Percentiles rank a stretch among this genome's conserved stretches.
phyloP scores from a whole-genome alignment of 768 basidiomycete genomes.

The Rhizopogon roseolus region DNA sequence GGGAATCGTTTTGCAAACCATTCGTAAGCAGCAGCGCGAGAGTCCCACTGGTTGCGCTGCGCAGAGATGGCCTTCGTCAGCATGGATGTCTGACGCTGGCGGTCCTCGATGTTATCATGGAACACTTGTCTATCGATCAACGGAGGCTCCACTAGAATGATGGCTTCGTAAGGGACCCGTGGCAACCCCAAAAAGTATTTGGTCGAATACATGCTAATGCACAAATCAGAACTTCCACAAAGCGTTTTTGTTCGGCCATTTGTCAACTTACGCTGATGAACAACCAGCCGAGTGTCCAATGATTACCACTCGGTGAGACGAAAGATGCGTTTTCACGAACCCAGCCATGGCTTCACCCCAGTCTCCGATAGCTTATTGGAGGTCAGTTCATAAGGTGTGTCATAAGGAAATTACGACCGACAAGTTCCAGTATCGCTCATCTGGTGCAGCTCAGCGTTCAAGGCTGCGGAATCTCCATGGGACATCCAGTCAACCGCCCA shows the following conservation, averaged over 20 bases:
- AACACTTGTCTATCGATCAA: not conserved
- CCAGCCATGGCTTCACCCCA: not conserved
- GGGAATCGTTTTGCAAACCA: not conserved
- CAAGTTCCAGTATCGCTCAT: not conserved
- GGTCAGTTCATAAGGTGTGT: not conserved
- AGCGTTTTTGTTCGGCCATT: not conserved
- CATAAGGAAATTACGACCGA: not conserved
- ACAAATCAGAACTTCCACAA: too few relatives aligned
- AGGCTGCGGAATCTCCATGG: not conserved
- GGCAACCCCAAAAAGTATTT: not conserved
- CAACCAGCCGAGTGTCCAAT: not conserved
- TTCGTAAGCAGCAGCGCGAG: not conserved
- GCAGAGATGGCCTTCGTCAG: not conserved
- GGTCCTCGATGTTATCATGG: not conserved
- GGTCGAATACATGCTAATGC: not conserved
- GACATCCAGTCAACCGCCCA: not conserved
- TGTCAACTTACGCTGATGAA: not conserved
- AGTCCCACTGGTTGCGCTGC: not conserved
- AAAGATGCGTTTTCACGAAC: not conserved
- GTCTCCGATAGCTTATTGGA: not conserved
- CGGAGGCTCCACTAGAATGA: not conserved
- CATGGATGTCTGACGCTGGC: not conserved
- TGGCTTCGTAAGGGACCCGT: not conserved
- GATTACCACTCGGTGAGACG: not conserved
- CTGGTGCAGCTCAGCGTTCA: not conserved